Conservation (phyloP, 768 basidiomycete genomes). For the Pleurotus salmoneostramineus region DNA sequence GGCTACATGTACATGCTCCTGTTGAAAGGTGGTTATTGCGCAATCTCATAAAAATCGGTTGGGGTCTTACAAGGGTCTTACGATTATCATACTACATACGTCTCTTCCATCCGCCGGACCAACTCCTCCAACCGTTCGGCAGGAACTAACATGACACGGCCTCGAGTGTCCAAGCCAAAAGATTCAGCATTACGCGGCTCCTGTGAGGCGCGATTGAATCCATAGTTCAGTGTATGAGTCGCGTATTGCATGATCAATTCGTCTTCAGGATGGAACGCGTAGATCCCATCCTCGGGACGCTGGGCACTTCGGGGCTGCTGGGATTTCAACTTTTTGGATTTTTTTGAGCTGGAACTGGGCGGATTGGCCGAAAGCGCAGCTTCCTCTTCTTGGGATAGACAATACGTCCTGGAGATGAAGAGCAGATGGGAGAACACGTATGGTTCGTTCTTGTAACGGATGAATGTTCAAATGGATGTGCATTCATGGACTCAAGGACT, state of each 20-base stretch:
- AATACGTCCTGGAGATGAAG: constrained; percentile 77
- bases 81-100: constrained; percentile 18
- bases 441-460: constrained; percentile 41
- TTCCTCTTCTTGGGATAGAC: constrained; percentile 68
- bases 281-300: constrained; percentile 46
- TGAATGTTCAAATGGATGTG: not conserved
- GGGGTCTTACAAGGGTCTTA: too few relatives aligned
- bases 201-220: constrained; percentile 46
- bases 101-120: constrained; percentile 31
- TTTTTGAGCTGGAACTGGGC: constrained; percentile 18
- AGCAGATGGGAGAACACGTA: constrained; percentile 73
- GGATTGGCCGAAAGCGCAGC: constrained; percentile 42
- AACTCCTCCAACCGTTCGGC: constrained; percentile 35
- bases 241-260: constrained; percentile 62
- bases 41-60: too few relatives aligned
- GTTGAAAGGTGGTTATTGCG: too few relatives aligned
- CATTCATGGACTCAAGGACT: constrained; percentile 19
- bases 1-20: too few relatives aligned
- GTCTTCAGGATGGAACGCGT: constrained; percentile 87
- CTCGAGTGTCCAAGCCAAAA: constrained; percentile 69
- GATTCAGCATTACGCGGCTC: constrained; percentile 58
- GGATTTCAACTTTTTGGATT: constrained; percentile 34
- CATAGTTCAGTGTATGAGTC: constrained; percentile 42
- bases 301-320: constrained; percentile 14
- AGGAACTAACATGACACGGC: constrained; percentile 61